Base-by-base conservation (phyloP, 2,329 filamentous ascomycete species). In the Beauveria sp. region DNA sequence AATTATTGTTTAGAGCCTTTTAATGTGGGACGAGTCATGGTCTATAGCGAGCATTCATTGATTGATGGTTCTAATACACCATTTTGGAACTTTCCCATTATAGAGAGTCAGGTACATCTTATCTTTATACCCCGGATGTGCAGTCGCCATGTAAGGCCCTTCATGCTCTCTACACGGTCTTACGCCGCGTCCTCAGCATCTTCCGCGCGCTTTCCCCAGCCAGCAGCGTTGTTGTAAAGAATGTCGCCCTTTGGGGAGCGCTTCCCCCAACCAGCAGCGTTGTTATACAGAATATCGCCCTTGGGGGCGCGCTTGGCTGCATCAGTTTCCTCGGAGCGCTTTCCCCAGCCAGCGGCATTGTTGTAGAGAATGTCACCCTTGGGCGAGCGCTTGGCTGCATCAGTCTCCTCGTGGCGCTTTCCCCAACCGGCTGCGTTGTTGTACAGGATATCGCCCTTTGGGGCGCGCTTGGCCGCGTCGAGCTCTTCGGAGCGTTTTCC, bases 321-420 rank as follows among this genome's bases (percentile, higher is more conserved):
- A 20, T 53, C 50, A n/a, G 16, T n/a, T 10, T 60, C 50, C n/a
- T 58, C 60, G 26, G 49, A 58, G 24, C 62, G 58, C 59, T 62
- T 63, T n/a, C 62, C 62, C 62, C 62, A 63, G 3, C 62, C 62
- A 18, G 62, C 62, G n/a, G 42, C 24, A 46, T 63, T 63, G 60
- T 63, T 63, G 60, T 61, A 63, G 5, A 63, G 55, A 45, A 63
- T 63, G 18, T 63, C 61, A 14, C 57, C 57, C 22, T 50, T 50
- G 26, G 50, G 45, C 22, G 56, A 45, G 18, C 61, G 61, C 49
- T 59, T 62, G 24, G 24, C n/a, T 1, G 24, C 28, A 24, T 58
- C 28, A 26, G 16, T 16, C 18, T 43, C 49, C 12, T 61, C 59
- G n/a, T 52, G 34, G 8, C 60, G 53, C 60, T 62, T 62, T 1